These are phyloP conservation scores for Erodium moschatum DNA, from an alignment of 441 rosid genomes.

Conservation along the genomic window DNA sequence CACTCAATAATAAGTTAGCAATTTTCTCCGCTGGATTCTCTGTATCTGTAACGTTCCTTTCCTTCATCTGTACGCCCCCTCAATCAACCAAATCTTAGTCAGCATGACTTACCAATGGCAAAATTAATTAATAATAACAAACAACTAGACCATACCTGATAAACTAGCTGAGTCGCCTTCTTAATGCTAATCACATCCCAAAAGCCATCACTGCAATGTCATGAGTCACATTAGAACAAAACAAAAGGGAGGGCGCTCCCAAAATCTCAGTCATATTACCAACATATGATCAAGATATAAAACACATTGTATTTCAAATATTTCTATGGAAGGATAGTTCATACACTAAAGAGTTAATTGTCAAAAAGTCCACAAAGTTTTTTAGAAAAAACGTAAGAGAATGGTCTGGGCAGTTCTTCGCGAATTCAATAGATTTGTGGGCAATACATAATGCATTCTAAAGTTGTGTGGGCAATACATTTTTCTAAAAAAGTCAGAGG, in stretches of 20 bases:
- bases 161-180: slow-evolving; percentile 65
- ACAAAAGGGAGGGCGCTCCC: neutral
- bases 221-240: slow-evolving; percentile 6
- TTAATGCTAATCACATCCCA: slow-evolving; percentile 80
- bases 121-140: neutral
- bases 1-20: slow-evolving; percentile 63
- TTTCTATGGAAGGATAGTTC: too few relatives aligned
- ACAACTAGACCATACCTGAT: slow-evolving; percentile 39
- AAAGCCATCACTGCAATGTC: slow-evolving; percentile 68
- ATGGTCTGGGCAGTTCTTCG: too few relatives aligned
- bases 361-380: too few relatives aligned
- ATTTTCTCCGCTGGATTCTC: slow-evolving; percentile 60
- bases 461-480: neutral
- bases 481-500: too few relatives aligned
- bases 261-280: slow-evolving; percentile 8
- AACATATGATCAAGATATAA: neutral
- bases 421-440: too few relatives aligned
- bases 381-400: too few relatives aligned
- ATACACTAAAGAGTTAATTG: too few relatives aligned
- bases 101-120: neutral
- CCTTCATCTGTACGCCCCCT: slow-evolving; percentile 38
- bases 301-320: too few relatives aligned
- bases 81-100: too few relatives aligned
- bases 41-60: slow-evolving; percentile 22
- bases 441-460: too few relatives aligned